Base-by-base conservation (phyloP, 2,329 filamentous ascomycete genomes). In the Ascochyta fabae region DNA sequence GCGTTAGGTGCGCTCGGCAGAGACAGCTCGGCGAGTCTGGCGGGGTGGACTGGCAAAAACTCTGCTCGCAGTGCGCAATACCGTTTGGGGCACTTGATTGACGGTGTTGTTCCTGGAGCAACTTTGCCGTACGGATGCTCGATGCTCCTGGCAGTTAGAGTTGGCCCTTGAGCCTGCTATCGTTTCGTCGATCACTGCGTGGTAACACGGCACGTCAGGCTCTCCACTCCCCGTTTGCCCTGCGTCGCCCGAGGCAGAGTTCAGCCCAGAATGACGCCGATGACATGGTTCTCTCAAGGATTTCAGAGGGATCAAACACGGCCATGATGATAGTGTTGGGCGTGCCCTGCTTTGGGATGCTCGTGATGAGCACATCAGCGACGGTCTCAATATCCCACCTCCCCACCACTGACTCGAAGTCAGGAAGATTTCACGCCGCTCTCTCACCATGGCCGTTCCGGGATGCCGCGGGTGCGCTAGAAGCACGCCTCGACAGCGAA, bases 381-480 rank as follows among this genome's bases (percentile, higher is more conserved):
- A 55, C 54, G 56, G 55, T 60, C 64, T 59, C 56, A 53, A 50
- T 52, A 44, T 55, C 55, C 51, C 58, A 48, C 47, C 42, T 50
- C 51, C 46, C 45, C 46, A 50, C 53, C 36, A 45, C 58, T 61
- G 64, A 67, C 57, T 66, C 66, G 53, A 58, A 40, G 26, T 45
- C 43, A 51, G 56, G 48, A 59, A 57, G 56, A 56, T 59, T 59
- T 57, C 39, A 61, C 48, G 61, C 58, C 61, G 40, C 56, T 54
- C 56, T 56, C 48, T 59, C 61, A 65, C 67, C 58, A 65, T 58
- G 55, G 52, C 53, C 59, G 62, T 64, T 66, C 67, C 68, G 65
- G 60, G 47, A 49, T 66, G 63, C 68, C 68, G 66, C 65, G 64
- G 61, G 60, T 52, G 61, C 67, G 60, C 70, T 72, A 73, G 65